Conservation (phyloP, 2,329 filamentous ascomycete species). For the Ilyonectria robusta region DNA sequence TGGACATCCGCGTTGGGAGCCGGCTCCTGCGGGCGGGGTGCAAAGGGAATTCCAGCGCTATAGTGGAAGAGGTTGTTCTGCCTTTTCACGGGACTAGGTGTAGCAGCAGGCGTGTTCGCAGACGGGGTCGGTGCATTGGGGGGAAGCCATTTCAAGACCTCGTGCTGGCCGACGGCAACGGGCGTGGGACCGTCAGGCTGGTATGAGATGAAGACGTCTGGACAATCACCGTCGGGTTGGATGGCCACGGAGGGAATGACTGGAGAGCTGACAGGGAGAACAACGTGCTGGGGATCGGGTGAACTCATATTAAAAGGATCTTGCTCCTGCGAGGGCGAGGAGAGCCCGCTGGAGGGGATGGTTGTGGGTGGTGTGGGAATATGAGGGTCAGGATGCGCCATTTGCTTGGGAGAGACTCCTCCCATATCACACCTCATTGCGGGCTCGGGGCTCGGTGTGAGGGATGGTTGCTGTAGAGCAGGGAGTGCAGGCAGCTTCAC, state of each 20-base stretch:
- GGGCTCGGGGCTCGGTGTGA: neutral
- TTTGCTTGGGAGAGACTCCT: slow-evolving; percentile 36
- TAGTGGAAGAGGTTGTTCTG: slow-evolving; percentile 53
- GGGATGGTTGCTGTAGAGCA: slow-evolving; percentile 12
- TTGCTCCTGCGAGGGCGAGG: slow-evolving; percentile 44
- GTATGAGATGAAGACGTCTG: slow-evolving; percentile 67
- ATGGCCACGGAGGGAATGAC: slow-evolving; percentile 45
- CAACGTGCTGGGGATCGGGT: slow-evolving; percentile 42
- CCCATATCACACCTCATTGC: neutral
- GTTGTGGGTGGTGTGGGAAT: slow-evolving; percentile 42
- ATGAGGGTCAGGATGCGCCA: slow-evolving; percentile 18
- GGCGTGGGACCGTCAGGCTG: slow-evolving; percentile 68
- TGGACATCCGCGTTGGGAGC: slow-evolving; percentile 17
- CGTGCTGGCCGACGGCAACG: slow-evolving; percentile 53
- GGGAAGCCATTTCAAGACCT: slow-evolving; percentile 66
- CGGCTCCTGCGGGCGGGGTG: slow-evolving; percentile 46
- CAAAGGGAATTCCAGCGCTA: slow-evolving; percentile 65
- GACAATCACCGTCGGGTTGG: slow-evolving; percentile 42
- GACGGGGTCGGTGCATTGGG: slow-evolving; percentile 60
- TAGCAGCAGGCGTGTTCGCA: slow-evolving; percentile 50
- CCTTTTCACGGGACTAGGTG: slow-evolving; percentile 55
- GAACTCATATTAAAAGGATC: slow-evolving; percentile 38
- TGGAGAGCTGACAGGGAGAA: slow-evolving; percentile 51
- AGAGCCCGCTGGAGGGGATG: slow-evolving; percentile 43
- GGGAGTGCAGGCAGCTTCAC: slow-evolving; percentile 9